Conservation (phyloP, 2,329 filamentous ascomycete genomes). For the Hirsutella thompsonii region DNA sequence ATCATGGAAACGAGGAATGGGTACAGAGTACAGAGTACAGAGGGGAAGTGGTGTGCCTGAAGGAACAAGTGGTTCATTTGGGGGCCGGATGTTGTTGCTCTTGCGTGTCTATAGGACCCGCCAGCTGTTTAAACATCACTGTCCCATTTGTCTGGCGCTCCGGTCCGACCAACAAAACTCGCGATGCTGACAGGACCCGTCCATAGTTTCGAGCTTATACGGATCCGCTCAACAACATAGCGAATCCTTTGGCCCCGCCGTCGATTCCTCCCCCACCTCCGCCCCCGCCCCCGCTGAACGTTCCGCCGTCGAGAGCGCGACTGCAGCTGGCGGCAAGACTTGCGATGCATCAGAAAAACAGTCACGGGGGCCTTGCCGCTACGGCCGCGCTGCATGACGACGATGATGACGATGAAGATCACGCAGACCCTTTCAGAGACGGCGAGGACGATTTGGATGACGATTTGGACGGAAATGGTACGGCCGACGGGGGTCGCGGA, state of each 20-base stretch:
- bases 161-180: constrained; percentile 3
- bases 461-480: constrained; percentile 36
- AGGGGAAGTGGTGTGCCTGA: background rate
- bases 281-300: constrained; percentile 69
- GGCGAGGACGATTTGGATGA: constrained; percentile 40
- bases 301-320: constrained; percentile 75
- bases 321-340: constrained; percentile 83
- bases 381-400: constrained; percentile 25
- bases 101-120: background rate
- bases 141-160: constrained; percentile 5
- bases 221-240: constrained; percentile 36
- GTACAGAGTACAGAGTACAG: background rate
- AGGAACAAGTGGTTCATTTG: background rate
- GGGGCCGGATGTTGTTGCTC: background rate
- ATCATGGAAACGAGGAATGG: background rate
- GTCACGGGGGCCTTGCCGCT: constrained; percentile 31
- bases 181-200: constrained; percentile 4
- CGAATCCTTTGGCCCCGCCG: constrained; percentile 38
- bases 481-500: constrained; percentile 19
- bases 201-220: constrained; percentile 46
- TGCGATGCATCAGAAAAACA: constrained; percentile 59
- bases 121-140: constrained; percentile 1
- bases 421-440: constrained; percentile 34
- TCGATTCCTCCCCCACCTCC: constrained; percentile 49
- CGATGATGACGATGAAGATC: constrained; percentile 25